Evolutionary conservation across 2,329 filamentous ascomycete species (phyloP), one percentile per base, ranked within the genome.

Genomic region (Ceratocystis variospora): DNA sequence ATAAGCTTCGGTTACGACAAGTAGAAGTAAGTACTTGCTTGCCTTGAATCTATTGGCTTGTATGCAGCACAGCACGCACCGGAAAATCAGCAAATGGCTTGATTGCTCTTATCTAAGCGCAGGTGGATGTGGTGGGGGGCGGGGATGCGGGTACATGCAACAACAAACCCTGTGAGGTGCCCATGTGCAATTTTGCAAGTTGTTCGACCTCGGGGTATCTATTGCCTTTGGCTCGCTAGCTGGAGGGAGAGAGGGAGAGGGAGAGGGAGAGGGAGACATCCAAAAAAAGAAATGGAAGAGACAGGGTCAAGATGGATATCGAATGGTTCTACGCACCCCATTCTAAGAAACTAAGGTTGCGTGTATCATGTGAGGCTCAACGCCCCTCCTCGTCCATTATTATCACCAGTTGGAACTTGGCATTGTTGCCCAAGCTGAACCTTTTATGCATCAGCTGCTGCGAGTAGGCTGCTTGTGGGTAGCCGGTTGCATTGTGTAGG

Each of bases 371-470:
- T 59, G 55, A 59, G 28, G 55, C 55, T 59, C 55, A 37, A 59
- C 55, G 10, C 22, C 53, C 8, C 48, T 22, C 7, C 6, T 22
- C 46, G n/a, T 8, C 22, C 28, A 37, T 59, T 19, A 59, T 8
- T 8, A 57, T 57, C 25, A 7, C 22, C 12, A 59, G 55, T 59
- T 59, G 25, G 55, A 59, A 59, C 55, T 59, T 59, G 55, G 55
- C 55, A 59, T 59, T 59, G 55, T 59, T 59, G 55, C 55, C 55
- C 55, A 59, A 59, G 55, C 55, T 59, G 55, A 59, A 59, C 25
- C 15, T 31, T 59, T 59, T 19, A 31, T 59, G 55, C 55, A 59
- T 59, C 25, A 59, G 55, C 55, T 59, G 25, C 28, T 59, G 28
- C 28, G 55, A 33, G 28, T 31, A 31, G 28, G 28, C 7, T 59